phyloP scores from a whole-genome alignment of 202 grass and related monocot genomes.

The Bolboschoenoplectus hybrid region DNA sequence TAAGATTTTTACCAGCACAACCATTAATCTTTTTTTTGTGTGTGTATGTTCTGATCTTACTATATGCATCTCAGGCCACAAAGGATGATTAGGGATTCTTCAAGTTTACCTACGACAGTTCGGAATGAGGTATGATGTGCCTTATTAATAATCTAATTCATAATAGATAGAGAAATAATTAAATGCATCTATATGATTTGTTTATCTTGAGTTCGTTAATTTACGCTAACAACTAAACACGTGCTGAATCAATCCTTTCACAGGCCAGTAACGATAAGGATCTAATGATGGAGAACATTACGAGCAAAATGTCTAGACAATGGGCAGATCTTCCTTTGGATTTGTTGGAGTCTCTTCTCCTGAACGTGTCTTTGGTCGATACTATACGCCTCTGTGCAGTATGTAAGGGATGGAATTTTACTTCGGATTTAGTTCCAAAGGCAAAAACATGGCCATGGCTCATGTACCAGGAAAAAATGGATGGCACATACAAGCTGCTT shows the following conservation, averaged over 20 bases:
- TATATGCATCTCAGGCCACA: neutral
- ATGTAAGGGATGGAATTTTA: neutral
- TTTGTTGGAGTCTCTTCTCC: neutral
- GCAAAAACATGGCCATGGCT: conserved; percentile 29
- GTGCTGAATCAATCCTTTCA: neutral
- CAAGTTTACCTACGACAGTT: neutral
- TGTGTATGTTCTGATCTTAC: neutral
- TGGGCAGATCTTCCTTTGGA: neutral
- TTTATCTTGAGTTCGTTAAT: neutral
- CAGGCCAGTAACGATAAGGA: neutral
- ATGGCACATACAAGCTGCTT: conserved; percentile 22
- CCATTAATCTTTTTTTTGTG: neutral
- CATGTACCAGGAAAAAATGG: neutral
- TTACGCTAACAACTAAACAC: neutral
- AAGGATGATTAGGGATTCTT: neutral
- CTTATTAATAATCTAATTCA: neutral
- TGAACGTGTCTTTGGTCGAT: neutral
- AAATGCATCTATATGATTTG: neutral
- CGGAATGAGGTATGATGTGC: neutral
- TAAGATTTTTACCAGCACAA: no score
- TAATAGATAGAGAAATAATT: neutral
- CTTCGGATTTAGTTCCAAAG: neutral
- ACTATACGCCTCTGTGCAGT: neutral
- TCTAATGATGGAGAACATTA: neutral
- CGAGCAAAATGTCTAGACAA: neutral